Evolutionary conservation across 805 yeast genomes (phyloP).

Genomic region (Candida odintsovae): DNA sequence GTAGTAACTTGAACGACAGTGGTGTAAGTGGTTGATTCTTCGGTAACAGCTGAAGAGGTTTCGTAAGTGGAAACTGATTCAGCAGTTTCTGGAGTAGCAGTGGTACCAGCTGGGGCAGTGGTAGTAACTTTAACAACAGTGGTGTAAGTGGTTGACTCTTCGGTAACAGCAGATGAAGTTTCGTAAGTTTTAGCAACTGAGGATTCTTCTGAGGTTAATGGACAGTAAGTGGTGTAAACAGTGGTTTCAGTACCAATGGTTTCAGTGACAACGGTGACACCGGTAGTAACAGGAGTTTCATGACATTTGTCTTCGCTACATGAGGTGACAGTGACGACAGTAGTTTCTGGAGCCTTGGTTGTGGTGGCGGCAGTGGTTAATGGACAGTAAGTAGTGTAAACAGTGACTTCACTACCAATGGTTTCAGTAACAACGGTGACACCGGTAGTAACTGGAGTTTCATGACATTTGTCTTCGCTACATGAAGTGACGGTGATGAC

Average conservation of each 20-base stretch:
- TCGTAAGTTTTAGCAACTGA: conserved; percentile 7
- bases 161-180: conserved; percentile 2
- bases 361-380: conserved; percentile 5
- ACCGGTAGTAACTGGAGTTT: conserved; percentile 11
- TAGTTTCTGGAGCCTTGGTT: conserved; percentile 10
- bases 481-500: conserved; percentile 11
- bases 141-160: conserved; percentile 3
- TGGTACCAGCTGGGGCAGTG: conserved; percentile 12
- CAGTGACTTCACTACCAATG: conserved; percentile 5
- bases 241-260: conserved; percentile 16
- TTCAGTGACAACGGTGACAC: conserved; percentile 17
- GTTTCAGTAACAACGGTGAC: conserved; percentile 20
- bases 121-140: conserved; percentile 6
- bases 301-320: conserved; percentile 14
- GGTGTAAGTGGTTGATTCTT: conserved; percentile 5
- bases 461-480: conserved; percentile 3
- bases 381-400: conserved; percentile 19
- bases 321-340: conserved; percentile 17
- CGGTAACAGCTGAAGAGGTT: conserved; percentile 4
- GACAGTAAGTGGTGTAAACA: conserved; percentile 17
- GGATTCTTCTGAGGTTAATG: conserved; percentile 12
- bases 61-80: background rate
- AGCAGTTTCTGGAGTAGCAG: conserved; percentile 2
- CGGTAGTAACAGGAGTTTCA: conserved; percentile 4
- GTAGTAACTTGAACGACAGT: conserved; percentile 2